Evolutionary conservation across 345 rosid genomes (phyloP), one percentile per base, ranked within the genome.

Genomic region (Kandelia obovata): DNA sequence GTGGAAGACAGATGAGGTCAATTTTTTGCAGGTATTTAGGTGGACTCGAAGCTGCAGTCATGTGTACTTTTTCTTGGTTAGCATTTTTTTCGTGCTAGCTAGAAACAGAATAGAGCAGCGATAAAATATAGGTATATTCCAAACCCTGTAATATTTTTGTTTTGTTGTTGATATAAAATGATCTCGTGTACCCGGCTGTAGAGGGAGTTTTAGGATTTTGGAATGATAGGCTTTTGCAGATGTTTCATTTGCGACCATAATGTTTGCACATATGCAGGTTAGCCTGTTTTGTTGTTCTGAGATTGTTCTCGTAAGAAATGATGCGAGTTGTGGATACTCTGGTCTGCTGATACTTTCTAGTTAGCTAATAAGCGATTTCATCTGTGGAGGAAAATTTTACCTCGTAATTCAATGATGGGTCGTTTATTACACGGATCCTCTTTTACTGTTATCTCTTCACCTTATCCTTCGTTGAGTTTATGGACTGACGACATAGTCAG

Each of bases 1-100:
- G 35, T 91, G 97, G 98, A 91, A 91, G 71, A 79, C 68, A 4
- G 96, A 93, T 62, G 96, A 89, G 80, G 84, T 75, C 17, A 65
- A 39, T 68, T 65, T 25, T 47, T 47, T 27, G 34, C 49, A 8
- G 23, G 43, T 53, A 58, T 52, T 46, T 51, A 26, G 1, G 37
- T 7, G 27, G 26, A 25, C 61, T 15, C 30, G 23, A 71, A 56
- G 15, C 46, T 52, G 16, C 35, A 30, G 62, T 23, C 1, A 34
- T 17, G 34, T 56, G 74, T n/a, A 23, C 62, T 49, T 64, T 39
- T 71, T 71, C 37, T 39, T 2, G 34, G 26, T 47, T 47, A 21
- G 13, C 26, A 25, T 66, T 71, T 65, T 2, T 53, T 53, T 9
- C 19, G 32, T 58, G 39, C 58, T 59, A 55, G 28, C 64, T 58